Base-by-base conservation (phyloP, 192 early-diverging fungal genomes). In the Podila horticola region DNA sequence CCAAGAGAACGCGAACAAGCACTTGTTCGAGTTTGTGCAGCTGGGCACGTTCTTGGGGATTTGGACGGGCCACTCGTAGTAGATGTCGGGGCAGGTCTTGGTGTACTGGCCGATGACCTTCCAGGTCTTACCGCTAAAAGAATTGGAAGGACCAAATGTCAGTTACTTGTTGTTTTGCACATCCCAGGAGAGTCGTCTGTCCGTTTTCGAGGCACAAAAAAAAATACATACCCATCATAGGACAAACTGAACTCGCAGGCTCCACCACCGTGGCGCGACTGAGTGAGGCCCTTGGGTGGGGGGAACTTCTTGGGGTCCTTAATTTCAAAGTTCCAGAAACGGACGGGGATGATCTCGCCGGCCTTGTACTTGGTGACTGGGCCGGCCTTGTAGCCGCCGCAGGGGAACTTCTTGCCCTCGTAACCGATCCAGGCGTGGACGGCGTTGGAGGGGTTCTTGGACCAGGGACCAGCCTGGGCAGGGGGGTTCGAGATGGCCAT, bases 221-320 rank as follows among this genome's bases (percentile, higher is more conserved):
- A 36, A 10, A 4, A 36, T 7, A 36, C 34, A 36, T 36, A 36
- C 34, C 34, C 88, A 58, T 93, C 90, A 30, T 86, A 88, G 7
- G 86, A 88, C 26, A 93, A 67, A 4, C 89, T 65, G 67, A 93
- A 91, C 75, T 91, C 86, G 62, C 90, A 90, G 62, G 89, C 86
- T 12, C 92, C 92, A 38, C 91, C 91, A 50, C 79, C 85, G 69
- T 91, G 91, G 3, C 85, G 79, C 3, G 86, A 86, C 17, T 86
- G 85, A 60, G 75, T 66, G 7, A 51, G 5, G 2, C 68, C 67
- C n/a, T 66, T 63, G 24, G 48, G 59, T 15, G 69, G 69, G 17
- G 77, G 77, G 51, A 71, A 70, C 20, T 61, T 65, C 17, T 71
- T 64, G 31, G 51, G 55, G 26, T 71, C 57, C 9, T 10, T 45